Evolutionary conservation across 2,329 filamentous ascomycete species (phyloP), one percentile per base, ranked within the genome.

Genomic region (Herpotrichia juniperi): DNA sequence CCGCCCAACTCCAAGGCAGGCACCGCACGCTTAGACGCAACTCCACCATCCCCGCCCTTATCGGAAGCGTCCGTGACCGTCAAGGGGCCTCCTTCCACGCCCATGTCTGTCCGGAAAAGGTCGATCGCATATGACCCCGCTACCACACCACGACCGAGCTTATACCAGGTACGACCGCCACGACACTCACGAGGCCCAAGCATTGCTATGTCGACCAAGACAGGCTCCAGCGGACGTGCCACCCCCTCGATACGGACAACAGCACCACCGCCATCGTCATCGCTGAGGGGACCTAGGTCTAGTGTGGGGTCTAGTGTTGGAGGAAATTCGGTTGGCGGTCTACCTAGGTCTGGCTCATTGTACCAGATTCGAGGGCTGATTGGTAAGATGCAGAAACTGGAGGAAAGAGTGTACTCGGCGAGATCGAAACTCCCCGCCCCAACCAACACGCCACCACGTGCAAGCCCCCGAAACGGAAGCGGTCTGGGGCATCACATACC

Each of bases 361-460:
- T 89, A 90, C 60, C 94, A 99, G 72, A 96, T 99, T 67, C 91
- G 93, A 58, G 89, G 88, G 25, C 86, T 99, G 59, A 96, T 96
- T 52, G 93, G 91, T 24, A 94, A 97, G 76, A 97, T 97, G 92
- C 91, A 97, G 75, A 90, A 91, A 61, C 87, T 99, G 55, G 94
- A 97, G 73, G 91, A 94, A 57, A 86, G 94, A 39, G 93, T 99
- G 9, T 92, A 97, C 55, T 91, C 88, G 21, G 94, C 89, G 16
- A 87, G 92, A 62, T 97, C 93, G 32, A 96, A 94, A 75, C 83
- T 99, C 17, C 94, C 94, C 2, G 91, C 89, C 1, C 91, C 93
- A 2, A 82, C 85, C 7, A 82, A 80, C 48, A 94, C 89, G 0
- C 92, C 93, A 4, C 91, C 93, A 16, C 86, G 88, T 42, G 83